Conservation (phyloP, 305 asterid species). For the Plantago rigida region DNA sequence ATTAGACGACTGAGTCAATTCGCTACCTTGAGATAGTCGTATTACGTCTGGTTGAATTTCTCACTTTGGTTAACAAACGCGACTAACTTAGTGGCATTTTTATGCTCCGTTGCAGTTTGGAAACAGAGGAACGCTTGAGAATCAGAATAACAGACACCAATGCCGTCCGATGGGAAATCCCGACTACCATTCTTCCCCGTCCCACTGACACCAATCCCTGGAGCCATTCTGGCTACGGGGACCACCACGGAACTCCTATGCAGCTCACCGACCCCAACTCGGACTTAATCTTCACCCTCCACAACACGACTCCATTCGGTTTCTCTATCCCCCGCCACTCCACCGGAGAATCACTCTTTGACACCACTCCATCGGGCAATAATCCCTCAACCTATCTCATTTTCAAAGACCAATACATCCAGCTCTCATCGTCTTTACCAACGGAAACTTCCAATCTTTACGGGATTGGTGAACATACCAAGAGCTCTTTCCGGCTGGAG, state of each 20-base stretch:
- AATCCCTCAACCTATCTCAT: slow-evolving; percentile 42
- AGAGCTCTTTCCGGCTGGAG: slow-evolving; percentile 47
- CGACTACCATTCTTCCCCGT: slow-evolving; percentile 44
- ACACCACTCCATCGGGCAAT: slow-evolving; percentile 36
- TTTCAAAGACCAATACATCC: slow-evolving; percentile 80
- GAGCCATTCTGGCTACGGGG: slow-evolving; percentile 4
- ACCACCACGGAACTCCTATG: slow-evolving; percentile 17
- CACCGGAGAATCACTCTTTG: slow-evolving; percentile 52
- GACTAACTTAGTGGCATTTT: too few species aligned
- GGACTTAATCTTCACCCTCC: slow-evolving; percentile 56
- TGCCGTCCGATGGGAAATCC: slow-evolving; percentile 69
- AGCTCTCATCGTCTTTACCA: slow-evolving; percentile 52
- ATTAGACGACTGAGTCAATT: too few species aligned
- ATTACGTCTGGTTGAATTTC: too few species aligned
- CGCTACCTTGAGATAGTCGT: too few species aligned
- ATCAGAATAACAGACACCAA: slow-evolving; percentile 51
- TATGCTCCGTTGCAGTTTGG: slow-evolving; percentile 35
- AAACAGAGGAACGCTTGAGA: slow-evolving; percentile 54
- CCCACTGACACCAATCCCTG: slow-evolving; percentile 2
- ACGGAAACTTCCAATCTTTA: slow-evolving; percentile 50
- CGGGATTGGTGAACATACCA: slow-evolving; percentile 83
- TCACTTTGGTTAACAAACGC: too few species aligned
- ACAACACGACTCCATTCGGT: slow-evolving; percentile 56
- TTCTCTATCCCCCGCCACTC: slow-evolving; percentile 61
- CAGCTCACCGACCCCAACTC: slow-evolving; percentile 37